Evolutionary conservation across 306 rosid genomes (phyloP), one percentile per base, ranked within the genome.

Genomic region (Benincasa hispida): DNA sequence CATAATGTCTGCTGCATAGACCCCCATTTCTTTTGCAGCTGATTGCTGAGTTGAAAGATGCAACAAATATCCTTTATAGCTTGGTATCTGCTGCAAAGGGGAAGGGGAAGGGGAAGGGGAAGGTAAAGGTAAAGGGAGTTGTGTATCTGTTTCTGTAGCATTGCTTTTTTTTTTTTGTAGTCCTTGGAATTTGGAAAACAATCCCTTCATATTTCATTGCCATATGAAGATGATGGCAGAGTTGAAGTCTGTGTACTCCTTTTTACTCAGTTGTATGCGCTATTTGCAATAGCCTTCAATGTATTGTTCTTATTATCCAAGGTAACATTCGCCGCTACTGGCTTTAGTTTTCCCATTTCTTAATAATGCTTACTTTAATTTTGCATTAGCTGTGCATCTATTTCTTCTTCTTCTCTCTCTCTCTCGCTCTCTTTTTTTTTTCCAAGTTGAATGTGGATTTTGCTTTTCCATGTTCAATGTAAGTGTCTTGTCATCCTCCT

Each of bases 1-100:
- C 88, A 80, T 92, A 79, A 81, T 81, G 81, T 77, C 87, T 47
- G 83, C 80, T 68, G 85, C 90, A 51, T 88, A 77, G 59, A 39
- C 24, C 39, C 34, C 3, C 53, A 39, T 39, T 5, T 39, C 25
- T n/a, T 39, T 39, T 67, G 74, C 53, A 39, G 74, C 74, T 10
- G 74, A 67, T 21, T 18, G 21, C 45, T 22, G 10, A 37, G 53
- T 65, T 37, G 69, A 62, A 62, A 62, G 21, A 62, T 62, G 12
- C 12, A 30, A 18, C 8, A 34, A 18, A 63, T 63, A 25, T 19
- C 27, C 6, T 63, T 63, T 19, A 17, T 50, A 9, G 48, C 27
- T 35, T n/a, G 11, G 11, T 34, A 18, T 58, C 63, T 24, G 32
- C 18, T 60, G 67, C 42, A 32, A 45, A 18, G 72, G 70, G 21